Conservation (phyloP, 2,329 filamentous ascomycete genomes). For the Penicillium digitatum region DNA sequence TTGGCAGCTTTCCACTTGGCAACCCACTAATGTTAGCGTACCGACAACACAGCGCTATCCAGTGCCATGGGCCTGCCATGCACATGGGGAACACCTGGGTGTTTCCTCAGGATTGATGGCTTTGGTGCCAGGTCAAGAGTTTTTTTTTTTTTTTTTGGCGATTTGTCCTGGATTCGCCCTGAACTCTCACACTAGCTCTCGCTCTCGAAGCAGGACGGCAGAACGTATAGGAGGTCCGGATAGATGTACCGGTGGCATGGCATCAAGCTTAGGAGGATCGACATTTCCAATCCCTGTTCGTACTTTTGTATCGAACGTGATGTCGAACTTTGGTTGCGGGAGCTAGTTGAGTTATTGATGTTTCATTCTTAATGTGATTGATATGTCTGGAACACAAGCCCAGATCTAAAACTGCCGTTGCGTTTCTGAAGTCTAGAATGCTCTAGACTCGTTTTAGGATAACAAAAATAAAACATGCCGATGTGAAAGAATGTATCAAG, state of each 20-base stretch:
- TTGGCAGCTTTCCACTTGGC: too few relatives aligned
- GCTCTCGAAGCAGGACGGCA: too few relatives aligned
- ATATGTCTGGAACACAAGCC: background rate
- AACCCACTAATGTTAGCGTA: background rate
- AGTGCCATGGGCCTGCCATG: background rate
- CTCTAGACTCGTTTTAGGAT: background rate
- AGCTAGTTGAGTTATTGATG: background rate
- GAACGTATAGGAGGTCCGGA: background rate
- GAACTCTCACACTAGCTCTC: background rate
- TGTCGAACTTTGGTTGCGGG: background rate
- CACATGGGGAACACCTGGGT: background rate
- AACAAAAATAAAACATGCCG: background rate
- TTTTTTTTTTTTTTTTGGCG: background rate
- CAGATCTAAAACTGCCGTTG: background rate
- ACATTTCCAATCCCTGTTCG: background rate
- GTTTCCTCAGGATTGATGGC: background rate
- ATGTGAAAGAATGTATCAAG: background rate
- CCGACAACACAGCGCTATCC: background rate
- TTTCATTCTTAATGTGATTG: background rate
- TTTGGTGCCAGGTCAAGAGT: background rate
- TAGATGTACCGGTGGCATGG: background rate
- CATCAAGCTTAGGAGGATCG: background rate
- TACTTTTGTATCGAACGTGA: background rate
- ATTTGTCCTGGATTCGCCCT: background rate
- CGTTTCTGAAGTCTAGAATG: background rate